Base-by-base conservation (phyloP, 164 flowering plant genomes). In the Sextonia rubra region DNA sequence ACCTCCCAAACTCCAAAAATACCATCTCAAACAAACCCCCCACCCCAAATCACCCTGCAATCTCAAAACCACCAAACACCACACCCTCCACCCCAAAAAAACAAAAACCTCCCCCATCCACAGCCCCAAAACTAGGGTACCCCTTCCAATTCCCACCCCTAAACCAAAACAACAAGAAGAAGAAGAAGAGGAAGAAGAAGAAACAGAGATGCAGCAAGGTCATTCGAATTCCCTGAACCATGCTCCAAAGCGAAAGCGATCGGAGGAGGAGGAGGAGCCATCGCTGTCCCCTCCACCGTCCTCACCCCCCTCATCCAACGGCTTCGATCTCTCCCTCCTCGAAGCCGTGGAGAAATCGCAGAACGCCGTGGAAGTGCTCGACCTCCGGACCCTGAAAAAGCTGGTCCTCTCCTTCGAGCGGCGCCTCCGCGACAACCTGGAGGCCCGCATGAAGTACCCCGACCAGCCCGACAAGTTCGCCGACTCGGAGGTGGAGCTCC, bases 341-440 rank as follows among this genome's bases (percentile, higher is more conserved):
- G 99, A 96, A 81, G 99, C 98, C 37, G 64, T 93, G 12, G 98
- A 95, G 81, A 88, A 88, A 61, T 90, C 98, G n/a, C 93, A 88
- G 15, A 76, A 47, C 79, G 49, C 91, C 17, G 79, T 91, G 67
- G 94, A 93, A 76, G 85, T 81, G 23, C 88, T 93, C 37, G 99
- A 96, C 85, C 79, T 84, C 62, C 81, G 84, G 73, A 81, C 97
- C 81, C 77, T 96, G 14, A 90, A 89, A 72, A 93, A 88, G 80
- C 87, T 89, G 48, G 90, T 88, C 29, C 85, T 91, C 47, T 73
- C 98, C 79, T 91, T 96, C 86, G 98, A 96, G 71, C 97, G 99
- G 65, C 91, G 95, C 29, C 89, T 90, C 75, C 87, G 86, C 18
- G 94, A 89, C 83, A 96, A 96, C 86, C 90, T 90, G 69, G 97